phyloP scores from a whole-genome alignment of 345 rosid species.

The Eucalyptus decipiens region DNA sequence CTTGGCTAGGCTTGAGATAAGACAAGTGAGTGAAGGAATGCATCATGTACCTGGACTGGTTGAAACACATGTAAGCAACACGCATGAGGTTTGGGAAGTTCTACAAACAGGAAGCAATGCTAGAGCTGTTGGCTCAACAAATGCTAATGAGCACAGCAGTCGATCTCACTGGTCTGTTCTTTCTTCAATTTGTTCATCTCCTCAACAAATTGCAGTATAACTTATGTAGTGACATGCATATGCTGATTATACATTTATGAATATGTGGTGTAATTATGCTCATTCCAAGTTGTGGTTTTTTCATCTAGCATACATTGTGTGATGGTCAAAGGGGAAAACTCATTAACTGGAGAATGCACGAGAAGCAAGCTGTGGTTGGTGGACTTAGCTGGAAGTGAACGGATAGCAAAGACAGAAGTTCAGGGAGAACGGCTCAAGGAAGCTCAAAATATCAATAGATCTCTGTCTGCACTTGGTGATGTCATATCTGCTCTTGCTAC shows the following conservation, averaged over 20 bases:
- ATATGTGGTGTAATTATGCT: not conserved
- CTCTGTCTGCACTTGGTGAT: constrained; percentile 95
- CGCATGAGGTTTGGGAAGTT: constrained; percentile 91
- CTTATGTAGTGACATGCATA: not conserved
- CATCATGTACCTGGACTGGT: constrained; percentile 89
- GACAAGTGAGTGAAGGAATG: constrained; percentile 68
- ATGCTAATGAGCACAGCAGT: constrained; percentile 93
- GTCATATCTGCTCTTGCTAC: constrained; percentile 94
- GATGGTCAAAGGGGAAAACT: constrained; percentile 81
- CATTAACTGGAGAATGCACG: constrained; percentile 77
- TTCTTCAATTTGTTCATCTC: not conserved
- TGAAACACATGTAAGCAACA: constrained; percentile 71
- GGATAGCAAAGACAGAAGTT: constrained; percentile 89
- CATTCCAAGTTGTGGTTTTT: not conserved
- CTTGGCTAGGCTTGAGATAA: constrained; percentile 62
- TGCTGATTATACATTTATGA: not conserved
- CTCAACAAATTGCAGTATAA: not conserved
- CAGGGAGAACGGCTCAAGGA: constrained; percentile 96
- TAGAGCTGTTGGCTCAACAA: constrained; percentile 86
- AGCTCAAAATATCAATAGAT: constrained; percentile 90
- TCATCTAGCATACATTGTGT: constrained; percentile 74
- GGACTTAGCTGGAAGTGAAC: constrained; percentile 98
- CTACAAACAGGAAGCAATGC: constrained; percentile 79
- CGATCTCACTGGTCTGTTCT: constrained; percentile 84
- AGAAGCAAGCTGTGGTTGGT: constrained; percentile 96